Evolutionary conservation across 192 early-diverging fungal genomes (phyloP).

Genomic region (Rhizophagus clarus): DNA sequence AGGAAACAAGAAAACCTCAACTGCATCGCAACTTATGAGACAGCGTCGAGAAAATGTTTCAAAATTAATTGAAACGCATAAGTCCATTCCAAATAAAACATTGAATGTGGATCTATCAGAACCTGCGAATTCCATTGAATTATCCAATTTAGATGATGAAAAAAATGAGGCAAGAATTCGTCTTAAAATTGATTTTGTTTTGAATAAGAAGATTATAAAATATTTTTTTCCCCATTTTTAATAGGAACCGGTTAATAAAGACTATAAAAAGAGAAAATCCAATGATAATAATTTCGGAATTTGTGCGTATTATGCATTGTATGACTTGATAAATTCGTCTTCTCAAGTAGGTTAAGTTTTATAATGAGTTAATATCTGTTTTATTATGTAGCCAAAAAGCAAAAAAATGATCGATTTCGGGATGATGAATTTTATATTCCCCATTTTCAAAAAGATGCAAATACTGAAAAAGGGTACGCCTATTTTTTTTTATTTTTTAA

Average conservation of each 20-base stretch:
- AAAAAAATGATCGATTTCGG: constrained; percentile 52
- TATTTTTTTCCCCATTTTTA: neutral
- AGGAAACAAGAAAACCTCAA: constrained; percentile 73
- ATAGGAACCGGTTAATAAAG: neutral
- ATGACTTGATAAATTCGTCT: neutral
- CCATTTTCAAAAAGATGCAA: constrained; percentile 79
- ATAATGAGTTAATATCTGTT: constrained; percentile 22
- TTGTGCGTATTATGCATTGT: neutral
- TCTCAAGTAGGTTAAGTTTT: neutral
- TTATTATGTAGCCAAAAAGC: constrained; percentile 26
- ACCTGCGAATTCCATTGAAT: neutral
- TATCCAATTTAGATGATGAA: neutral
- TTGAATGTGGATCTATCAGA: neutral
- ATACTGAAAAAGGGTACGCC: constrained; percentile 86
- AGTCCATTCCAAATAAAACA: neutral
- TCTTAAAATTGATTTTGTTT: neutral
- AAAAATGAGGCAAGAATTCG: neutral
- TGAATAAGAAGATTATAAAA: neutral
- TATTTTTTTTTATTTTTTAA: neutral
- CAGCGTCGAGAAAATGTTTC: constrained; percentile 50
- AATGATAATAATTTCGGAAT: neutral
- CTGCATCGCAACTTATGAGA: constrained; percentile 66
- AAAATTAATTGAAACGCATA: constrained; percentile 29
- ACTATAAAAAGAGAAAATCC: neutral
- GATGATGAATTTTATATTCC: constrained; percentile 91